Evolutionary conservation across 2,329 filamentous ascomycete genomes (phyloP).

Genomic region (Raffaelea ambrosiae): DNA sequence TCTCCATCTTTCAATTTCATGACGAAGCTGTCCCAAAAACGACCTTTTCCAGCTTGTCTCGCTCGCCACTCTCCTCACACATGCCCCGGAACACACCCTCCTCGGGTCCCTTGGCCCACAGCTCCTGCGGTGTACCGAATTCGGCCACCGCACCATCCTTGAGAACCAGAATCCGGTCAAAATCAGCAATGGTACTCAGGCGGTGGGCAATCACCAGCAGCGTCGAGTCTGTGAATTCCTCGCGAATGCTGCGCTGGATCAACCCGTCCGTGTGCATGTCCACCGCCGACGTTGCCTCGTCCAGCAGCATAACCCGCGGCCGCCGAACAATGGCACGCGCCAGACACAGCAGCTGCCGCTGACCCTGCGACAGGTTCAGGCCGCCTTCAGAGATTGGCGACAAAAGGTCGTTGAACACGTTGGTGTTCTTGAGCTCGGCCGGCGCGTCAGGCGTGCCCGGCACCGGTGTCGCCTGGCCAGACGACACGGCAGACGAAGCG

Average conservation of each 20-base stretch:
- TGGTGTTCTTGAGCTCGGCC: conserved; percentile 40
- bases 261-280: conserved; percentile 68
- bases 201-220: conserved; percentile 69
- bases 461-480: conserved; percentile 27
- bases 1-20: background rate
- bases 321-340: conserved; percentile 63
- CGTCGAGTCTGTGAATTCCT: conserved; percentile 61
- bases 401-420: conserved; percentile 55
- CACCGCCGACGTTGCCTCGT: conserved; percentile 72
- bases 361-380: conserved; percentile 66
- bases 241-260: conserved; percentile 65
- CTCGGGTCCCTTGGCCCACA: conserved; percentile 44
- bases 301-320: conserved; percentile 70
- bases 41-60: conserved; percentile 39
- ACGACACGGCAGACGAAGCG: conserved; percentile 25
- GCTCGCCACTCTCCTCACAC: conserved; percentile 54
- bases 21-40: conserved; percentile 22
- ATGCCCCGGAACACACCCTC: conserved; percentile 52
- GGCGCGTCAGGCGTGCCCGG: conserved; percentile 13
- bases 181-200: conserved; percentile 68
- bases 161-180: conserved; percentile 65
- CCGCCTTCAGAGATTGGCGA: conserved; percentile 63
- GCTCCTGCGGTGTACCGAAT: conserved; percentile 54
- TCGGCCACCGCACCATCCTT: conserved; percentile 60
- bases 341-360: conserved; percentile 67